phyloP scores from a whole-genome alignment of 768 basidiomycete species.

The Russula sp. region DNA sequence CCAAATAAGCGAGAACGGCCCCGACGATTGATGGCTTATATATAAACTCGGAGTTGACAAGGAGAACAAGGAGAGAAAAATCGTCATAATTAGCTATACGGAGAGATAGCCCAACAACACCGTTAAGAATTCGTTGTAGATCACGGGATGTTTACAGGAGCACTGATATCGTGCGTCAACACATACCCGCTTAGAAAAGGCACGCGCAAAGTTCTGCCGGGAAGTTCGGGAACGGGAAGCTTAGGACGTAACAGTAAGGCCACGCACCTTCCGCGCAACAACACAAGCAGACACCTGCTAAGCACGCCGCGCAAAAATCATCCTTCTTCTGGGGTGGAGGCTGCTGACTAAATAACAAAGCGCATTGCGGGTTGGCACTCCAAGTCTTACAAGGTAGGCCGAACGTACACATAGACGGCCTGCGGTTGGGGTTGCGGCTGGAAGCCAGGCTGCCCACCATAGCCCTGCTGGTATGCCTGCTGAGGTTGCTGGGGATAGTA shows the following conservation, averaged over 20 bases:
- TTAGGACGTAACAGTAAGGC: constrained; percentile 4
- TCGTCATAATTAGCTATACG: neutral
- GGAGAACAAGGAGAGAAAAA: neutral
- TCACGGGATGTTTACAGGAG: constrained; percentile 8
- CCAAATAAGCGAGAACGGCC: no score
- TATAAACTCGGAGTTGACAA: no score
- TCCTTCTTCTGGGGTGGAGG: constrained; percentile 39
- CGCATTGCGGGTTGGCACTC: constrained; percentile 23
- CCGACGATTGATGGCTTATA: no score
- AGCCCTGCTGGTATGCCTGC: constrained; percentile 57
- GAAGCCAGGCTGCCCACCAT: constrained; percentile 38
- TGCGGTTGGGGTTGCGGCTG: constrained; percentile 69
- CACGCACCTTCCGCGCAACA: constrained; percentile 68
- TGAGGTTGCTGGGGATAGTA: constrained; percentile 74
- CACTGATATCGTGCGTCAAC: neutral
- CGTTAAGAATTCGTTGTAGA: neutral
- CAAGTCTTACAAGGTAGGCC: neutral
- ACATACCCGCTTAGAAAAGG: constrained; percentile 42
- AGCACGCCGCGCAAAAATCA: constrained; percentile 55
- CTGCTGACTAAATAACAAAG: constrained; percentile 40
- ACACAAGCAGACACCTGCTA: constrained; percentile 57
- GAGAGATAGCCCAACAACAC: neutral
- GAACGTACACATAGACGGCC: constrained; percentile 70
- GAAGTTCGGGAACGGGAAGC: neutral
- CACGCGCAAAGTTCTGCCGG: constrained; percentile 67